Evolutionary conservation across 176 grass and related monocot species (phyloP).

Genomic region (Aegilops longissima): DNA sequence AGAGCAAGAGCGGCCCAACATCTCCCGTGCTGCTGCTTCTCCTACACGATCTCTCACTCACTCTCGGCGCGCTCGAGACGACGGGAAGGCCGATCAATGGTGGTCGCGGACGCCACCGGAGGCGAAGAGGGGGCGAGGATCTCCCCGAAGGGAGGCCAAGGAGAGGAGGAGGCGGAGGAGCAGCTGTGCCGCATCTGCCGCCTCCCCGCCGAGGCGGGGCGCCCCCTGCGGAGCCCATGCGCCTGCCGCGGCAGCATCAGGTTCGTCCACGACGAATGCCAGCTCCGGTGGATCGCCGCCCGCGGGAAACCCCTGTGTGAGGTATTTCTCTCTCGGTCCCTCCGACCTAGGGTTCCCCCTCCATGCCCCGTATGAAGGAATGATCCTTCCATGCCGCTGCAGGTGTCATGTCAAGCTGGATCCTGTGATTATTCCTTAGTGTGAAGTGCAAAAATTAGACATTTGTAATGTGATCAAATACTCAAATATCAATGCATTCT

Average conservation of each 20-base stretch:
- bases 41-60: no score
- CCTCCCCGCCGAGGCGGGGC: background rate
- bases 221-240: constrained; percentile 29
- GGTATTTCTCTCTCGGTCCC: background rate
- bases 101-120: background rate
- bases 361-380: no score
- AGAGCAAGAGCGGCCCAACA: no score
- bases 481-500: background rate
- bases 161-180: background rate
- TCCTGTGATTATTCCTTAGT: background rate
- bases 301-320: background rate
- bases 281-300: constrained; percentile 35
- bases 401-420: background rate
- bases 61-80: background rate
- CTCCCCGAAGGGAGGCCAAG: background rate
- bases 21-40: no score
- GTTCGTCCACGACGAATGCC: constrained; percentile 53
- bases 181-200: constrained; percentile 42
- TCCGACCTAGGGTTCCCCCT: background rate
- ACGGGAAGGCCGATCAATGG: background rate
- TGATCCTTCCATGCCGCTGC: no score
- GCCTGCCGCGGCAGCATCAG: constrained; percentile 35
- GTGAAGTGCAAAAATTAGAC: background rate
- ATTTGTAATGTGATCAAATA: background rate
- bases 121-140: background rate